A percentile compares a stretch with the other conserved stretches of the same genome.
phyloP scores from a whole-genome alignment of 208 protist species.

The Herpetomonas muscarum region DNA sequence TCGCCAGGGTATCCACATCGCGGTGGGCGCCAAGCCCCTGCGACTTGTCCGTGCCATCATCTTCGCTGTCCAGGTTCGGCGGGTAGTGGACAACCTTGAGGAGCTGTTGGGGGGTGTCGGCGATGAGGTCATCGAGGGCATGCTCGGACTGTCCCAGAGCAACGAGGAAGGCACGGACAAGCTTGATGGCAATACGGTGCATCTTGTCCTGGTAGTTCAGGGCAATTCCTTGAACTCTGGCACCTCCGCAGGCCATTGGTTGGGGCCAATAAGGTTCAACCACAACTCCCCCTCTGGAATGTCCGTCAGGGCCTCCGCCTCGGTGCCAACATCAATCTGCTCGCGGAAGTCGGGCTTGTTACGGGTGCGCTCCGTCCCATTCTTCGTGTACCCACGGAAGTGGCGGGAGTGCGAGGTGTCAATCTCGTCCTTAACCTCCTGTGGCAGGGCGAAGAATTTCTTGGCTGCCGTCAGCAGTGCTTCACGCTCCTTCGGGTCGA shows the following conservation, averaged over 20 bases:
- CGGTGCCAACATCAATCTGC: slow-evolving; percentile 9
- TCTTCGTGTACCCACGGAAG: slow-evolving; percentile 16
- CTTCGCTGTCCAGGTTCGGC: slow-evolving; percentile 1
- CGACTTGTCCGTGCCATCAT: neutral
- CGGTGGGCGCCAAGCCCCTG: slow-evolving; percentile 9
- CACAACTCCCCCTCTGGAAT: neutral
- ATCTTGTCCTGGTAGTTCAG: slow-evolving; percentile 2
- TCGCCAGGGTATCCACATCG: slow-evolving; percentile 7
- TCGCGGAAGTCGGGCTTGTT: slow-evolving; percentile 19
- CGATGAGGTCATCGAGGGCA: neutral
- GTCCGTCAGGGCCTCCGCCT: neutral
- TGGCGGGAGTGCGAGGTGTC: slow-evolving; percentile 10
- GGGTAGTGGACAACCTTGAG: slow-evolving; percentile 16
- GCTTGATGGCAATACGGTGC: neutral
- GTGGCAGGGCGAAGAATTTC: slow-evolving; percentile 13
- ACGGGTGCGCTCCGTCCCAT: slow-evolving; percentile 7
- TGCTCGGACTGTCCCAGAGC: slow-evolving; percentile 7
- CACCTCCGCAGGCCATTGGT: slow-evolving; percentile 9
- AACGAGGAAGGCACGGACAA: slow-evolving; percentile 6
- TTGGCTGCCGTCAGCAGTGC: slow-evolving; percentile 6
- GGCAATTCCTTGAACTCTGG: slow-evolving; percentile 3
- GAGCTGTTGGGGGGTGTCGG: neutral
- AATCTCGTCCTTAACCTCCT: slow-evolving; percentile 16
- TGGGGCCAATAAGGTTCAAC: slow-evolving; percentile 10
- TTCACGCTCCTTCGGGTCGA: slow-evolving; percentile 9